Evolutionary conservation across 306 rosid genomes (phyloP).

Genomic region (Abrus precatorius): DNA sequence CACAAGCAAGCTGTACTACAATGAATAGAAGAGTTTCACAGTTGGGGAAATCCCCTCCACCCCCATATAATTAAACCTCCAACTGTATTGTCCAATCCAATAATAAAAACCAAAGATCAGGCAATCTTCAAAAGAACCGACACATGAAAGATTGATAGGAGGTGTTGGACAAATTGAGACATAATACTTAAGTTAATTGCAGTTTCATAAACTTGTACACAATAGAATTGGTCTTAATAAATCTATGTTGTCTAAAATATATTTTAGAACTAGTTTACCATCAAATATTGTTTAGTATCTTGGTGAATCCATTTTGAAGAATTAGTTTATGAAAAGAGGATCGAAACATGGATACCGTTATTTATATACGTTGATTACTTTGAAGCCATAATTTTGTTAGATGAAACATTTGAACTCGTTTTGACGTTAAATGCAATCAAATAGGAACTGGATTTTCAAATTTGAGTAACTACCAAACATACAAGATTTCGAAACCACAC

Average conservation of each 20-base stretch:
- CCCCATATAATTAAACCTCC: background rate
- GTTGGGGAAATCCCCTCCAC: background rate
- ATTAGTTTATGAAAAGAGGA: background rate
- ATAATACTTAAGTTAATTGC: background rate
- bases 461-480: background rate
- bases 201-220: conserved; percentile 1
- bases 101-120: conserved; percentile 1
- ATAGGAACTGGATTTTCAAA: conserved; percentile 29
- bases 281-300: conserved; percentile 7
- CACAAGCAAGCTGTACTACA: background rate
- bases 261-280: conserved; percentile 20
- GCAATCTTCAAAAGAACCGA: conserved; percentile 21
- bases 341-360: background rate
- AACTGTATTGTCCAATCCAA: conserved; percentile 2
- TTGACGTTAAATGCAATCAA: conserved; percentile 2
- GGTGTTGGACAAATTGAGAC: conserved; percentile 12
- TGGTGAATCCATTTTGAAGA: conserved; percentile 20
- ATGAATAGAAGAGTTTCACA: conserved; percentile 18
- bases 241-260: background rate
- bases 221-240: conserved; percentile 1
- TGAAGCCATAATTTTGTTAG: background rate
- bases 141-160: conserved; percentile 15
- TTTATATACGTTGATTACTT: background rate
- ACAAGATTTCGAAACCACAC: background rate
- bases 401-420: conserved; percentile 8